A percentile compares a stretch with the other conserved stretches of the same genome.
Evolutionary conservation across 805 yeast genomes (phyloP).

Genomic region (Lachancea sp.): DNA sequence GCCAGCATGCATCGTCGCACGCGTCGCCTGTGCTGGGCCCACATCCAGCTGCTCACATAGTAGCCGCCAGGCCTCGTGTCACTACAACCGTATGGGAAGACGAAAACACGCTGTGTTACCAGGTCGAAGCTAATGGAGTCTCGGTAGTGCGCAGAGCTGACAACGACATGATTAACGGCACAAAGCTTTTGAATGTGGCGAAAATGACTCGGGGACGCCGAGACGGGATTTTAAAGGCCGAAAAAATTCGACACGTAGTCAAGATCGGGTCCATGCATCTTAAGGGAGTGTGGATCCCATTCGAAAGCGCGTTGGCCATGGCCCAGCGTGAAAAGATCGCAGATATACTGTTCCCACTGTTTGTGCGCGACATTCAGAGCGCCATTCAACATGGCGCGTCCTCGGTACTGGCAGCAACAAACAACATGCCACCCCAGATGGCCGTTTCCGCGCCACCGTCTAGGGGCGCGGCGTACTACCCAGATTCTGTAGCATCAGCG

Average conservation of each 20-base stretch:
- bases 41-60: background rate
- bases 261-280: conserved; percentile 83
- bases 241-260: conserved; percentile 70
- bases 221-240: conserved; percentile 76
- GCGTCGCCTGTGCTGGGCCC: background rate
- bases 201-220: conserved; percentile 84
- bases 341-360: conserved; percentile 58
- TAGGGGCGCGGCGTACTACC: conserved; percentile 3
- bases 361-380: conserved; percentile 64
- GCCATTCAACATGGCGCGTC: conserved; percentile 30
- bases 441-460: conserved; percentile 1
- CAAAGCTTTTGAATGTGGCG: conserved; percentile 74
- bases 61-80: conserved; percentile 43
- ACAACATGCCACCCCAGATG: background rate
- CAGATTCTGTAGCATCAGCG: background rate
- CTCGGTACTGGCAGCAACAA: conserved; percentile 4
- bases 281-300: conserved; percentile 88
- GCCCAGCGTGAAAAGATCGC: conserved; percentile 74
- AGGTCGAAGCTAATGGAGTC: conserved; percentile 76
- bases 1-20: background rate
- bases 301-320: conserved; percentile 73
- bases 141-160: conserved; percentile 80
- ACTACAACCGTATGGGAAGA: conserved; percentile 91
- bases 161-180: conserved; percentile 80
- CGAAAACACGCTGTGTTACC: conserved; percentile 77